These are phyloP conservation scores for Xerocomus alliaceus DNA, from an alignment of 1,284 basidiomycete species.

Conservation along the genomic window DNA sequence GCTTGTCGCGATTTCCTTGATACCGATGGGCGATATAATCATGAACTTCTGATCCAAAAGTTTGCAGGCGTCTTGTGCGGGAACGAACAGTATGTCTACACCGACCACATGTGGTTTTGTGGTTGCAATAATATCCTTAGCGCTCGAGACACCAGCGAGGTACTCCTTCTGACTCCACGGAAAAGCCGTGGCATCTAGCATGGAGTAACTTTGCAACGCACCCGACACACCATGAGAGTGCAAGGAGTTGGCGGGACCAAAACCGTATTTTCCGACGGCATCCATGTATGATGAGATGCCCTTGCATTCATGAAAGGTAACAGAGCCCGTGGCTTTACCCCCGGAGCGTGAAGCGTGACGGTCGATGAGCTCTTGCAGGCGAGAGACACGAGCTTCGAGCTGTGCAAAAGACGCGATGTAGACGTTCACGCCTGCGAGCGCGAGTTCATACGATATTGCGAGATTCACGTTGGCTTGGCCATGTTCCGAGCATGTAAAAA, in stretches of 20 bases:
- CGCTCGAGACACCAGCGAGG: background rate
- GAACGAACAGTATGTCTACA: constrained; percentile 1
- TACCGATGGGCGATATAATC: constrained; percentile 6
- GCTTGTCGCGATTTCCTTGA: background rate
- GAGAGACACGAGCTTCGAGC: constrained; percentile 8
- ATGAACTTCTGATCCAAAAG: constrained; percentile 5
- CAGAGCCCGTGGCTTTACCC: background rate
- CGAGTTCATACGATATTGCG: constrained; percentile 18
- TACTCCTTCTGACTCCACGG: constrained; percentile 12
- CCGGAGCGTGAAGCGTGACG: background rate
- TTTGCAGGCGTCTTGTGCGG: constrained; percentile 16
- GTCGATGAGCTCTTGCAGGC: constrained; percentile 14
- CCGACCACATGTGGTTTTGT: constrained; percentile 6
- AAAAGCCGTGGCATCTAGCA: accelerated
- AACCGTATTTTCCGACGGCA: background rate
- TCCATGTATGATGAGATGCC: background rate
- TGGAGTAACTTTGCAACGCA: constrained; percentile 5
- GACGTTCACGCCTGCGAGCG: constrained; percentile 9
- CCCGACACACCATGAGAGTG: constrained; percentile 12
- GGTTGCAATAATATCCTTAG: constrained; percentile 10
- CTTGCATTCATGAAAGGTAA: constrained; percentile 14
- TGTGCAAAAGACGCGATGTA: constrained; percentile 10
- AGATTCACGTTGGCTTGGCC: constrained; percentile 20
- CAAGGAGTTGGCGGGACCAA: background rate
- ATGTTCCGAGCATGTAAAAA: constrained; percentile 16